phyloP scores from a whole-genome alignment of 768 basidiomycete genomes.

The Boletus patriciae region DNA sequence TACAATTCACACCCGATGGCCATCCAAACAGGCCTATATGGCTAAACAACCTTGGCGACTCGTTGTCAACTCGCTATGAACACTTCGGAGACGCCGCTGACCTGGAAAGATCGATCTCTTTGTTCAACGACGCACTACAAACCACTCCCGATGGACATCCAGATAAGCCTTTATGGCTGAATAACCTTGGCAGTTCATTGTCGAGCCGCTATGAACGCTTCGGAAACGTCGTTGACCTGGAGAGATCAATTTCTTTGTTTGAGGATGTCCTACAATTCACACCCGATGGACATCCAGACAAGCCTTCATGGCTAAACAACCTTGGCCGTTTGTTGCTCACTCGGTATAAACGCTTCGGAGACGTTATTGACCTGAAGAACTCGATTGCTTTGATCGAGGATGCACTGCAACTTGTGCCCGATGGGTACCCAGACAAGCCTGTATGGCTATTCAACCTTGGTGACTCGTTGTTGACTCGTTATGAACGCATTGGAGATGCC shows the following conservation, averaged over 20 bases:
- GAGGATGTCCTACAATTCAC: not conserved
- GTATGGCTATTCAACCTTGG: too few relatives aligned
- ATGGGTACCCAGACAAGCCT: not conserved
- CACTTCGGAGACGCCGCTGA: too few relatives aligned
- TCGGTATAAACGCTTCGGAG: too few relatives aligned
- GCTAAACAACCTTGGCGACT: too few relatives aligned
- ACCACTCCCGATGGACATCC: too few relatives aligned
- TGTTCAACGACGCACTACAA: too few relatives aligned
- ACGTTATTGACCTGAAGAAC: too few relatives aligned
- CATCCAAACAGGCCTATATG: not conserved
- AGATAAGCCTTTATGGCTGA: too few relatives aligned
- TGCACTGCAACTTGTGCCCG: not conserved
- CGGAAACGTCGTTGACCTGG: not conserved
- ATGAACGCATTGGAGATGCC: too few relatives aligned
- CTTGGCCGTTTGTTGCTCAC: not conserved
- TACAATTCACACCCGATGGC: not conserved
- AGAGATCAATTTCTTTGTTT: not conserved
- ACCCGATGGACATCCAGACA: not conserved
- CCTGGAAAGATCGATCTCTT: not conserved
- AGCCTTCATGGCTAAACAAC: not conserved
- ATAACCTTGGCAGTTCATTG: not conserved
- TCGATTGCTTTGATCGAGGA: too few relatives aligned
- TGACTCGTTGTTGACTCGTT: too few relatives aligned
- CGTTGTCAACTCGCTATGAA: not conserved
- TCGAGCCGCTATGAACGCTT: not conserved